A percentile compares a stretch with the other conserved stretches of the same genome.
phyloP scores from a whole-genome alignment of 495 filamentous ascomycete species.

The Podospora conica region DNA sequence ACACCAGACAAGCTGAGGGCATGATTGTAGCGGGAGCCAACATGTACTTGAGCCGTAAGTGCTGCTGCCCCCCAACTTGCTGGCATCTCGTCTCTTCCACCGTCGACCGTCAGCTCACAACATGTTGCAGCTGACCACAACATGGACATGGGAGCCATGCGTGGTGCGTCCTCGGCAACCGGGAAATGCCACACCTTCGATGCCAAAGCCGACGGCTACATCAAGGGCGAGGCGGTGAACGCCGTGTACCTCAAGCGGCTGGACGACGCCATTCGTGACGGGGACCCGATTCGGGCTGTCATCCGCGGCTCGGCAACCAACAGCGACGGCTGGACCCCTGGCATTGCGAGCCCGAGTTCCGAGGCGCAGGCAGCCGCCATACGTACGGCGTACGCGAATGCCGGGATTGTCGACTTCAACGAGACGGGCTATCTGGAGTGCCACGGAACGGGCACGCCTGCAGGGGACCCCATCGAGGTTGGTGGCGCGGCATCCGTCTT shows the following conservation, averaged over 20 bases:
- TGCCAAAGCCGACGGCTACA: conserved; percentile 41
- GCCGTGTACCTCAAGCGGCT: conserved; percentile 42
- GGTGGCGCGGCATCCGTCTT: conserved; percentile 22
- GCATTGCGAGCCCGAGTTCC: conserved; percentile 44
- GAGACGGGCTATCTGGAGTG: conserved; percentile 43
- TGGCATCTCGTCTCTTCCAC: too few species aligned
- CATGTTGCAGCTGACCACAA: background rate
- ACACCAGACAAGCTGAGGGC: conserved; percentile 30
- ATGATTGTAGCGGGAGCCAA: conserved; percentile 36
- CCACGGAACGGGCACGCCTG: conserved; percentile 44
- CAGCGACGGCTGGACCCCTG: conserved; percentile 42
- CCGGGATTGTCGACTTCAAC: conserved; percentile 13
- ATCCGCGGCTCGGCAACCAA: conserved; percentile 47
- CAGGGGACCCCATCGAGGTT: conserved; percentile 44
- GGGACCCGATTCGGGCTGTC: conserved; percentile 49
- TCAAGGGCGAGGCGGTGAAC: conserved; percentile 50
- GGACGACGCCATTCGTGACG: conserved; percentile 38
- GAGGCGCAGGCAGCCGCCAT: conserved; percentile 48
- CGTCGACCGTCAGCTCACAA: too few species aligned
- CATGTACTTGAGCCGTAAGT: conserved; percentile 9
- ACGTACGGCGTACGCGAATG: conserved; percentile 32
- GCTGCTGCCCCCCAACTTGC: too few species aligned
- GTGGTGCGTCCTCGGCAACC: background rate
- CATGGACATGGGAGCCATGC: background rate
- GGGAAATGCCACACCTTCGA: conserved; percentile 27